phyloP scores from a whole-genome alignment of 2,329 filamentous ascomycete species.

The Pleoardoris graminearum region DNA sequence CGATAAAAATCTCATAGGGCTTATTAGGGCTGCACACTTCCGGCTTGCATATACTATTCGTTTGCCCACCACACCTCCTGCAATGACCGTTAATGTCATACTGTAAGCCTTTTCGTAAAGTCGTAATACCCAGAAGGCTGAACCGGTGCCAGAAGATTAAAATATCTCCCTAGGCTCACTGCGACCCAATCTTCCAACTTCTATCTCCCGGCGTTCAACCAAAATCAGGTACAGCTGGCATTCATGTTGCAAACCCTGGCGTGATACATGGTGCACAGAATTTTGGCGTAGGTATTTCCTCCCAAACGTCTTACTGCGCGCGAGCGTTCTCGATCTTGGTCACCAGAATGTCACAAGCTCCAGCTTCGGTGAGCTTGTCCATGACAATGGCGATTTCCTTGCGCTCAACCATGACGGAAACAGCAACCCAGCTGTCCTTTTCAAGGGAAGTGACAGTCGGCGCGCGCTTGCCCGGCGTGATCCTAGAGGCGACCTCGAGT shows the following conservation, averaged over 20 bases:
- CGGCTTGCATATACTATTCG: too few relatives aligned
- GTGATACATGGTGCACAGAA: background rate
- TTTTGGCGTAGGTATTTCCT: background rate
- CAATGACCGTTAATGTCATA: too few relatives aligned
- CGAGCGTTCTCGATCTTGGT: conserved; percentile 80
- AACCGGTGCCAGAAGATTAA: too few relatives aligned
- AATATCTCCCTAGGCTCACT: too few relatives aligned
- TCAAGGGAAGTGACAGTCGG: conserved; percentile 90
- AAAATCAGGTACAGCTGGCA: too few relatives aligned
- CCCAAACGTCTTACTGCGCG: conserved; percentile 20
- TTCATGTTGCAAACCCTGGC: background rate
- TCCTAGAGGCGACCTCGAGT: conserved; percentile 68
- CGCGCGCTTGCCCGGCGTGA: conserved; percentile 92
- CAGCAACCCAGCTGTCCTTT: conserved; percentile 89
- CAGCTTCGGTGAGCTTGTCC: conserved; percentile 76
- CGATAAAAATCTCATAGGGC: too few relatives aligned
- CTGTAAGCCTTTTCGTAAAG: too few relatives aligned
- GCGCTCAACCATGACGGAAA: conserved; percentile 90
- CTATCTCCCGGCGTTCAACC: too few relatives aligned
- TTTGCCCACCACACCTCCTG: too few relatives aligned
- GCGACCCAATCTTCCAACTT: too few relatives aligned
- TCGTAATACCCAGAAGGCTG: too few relatives aligned
- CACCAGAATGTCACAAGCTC: conserved; percentile 83
- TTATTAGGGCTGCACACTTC: too few relatives aligned
- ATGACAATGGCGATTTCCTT: conserved; percentile 83